phyloP scores from a whole-genome alignment of 2,329 filamentous ascomycete species.

The Nigrospora sphaerica region DNA sequence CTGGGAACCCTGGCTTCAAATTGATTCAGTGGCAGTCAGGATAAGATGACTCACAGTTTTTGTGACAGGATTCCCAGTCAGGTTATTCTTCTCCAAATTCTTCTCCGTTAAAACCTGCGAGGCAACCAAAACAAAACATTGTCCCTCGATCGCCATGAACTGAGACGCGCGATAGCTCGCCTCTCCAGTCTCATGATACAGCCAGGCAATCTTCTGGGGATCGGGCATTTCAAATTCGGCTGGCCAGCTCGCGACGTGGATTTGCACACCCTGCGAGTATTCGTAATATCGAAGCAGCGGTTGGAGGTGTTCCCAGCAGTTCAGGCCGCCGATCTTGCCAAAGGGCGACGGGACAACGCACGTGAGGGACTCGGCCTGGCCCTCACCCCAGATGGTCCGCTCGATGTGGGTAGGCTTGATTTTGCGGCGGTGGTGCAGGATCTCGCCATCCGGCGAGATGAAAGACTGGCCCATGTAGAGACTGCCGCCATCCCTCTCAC shows the following conservation, averaged over 20 bases:
- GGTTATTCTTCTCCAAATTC: conserved; percentile 30
- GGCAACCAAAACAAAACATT: conserved; percentile 31
- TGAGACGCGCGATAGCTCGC: conserved; percentile 26
- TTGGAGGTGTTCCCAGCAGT: conserved; percentile 33
- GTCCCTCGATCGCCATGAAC: conserved; percentile 35
- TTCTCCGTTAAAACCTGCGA: conserved; percentile 32
- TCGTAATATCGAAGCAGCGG: conserved; percentile 34
- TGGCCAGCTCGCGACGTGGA: conserved; percentile 26
- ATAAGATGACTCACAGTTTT: conserved; percentile 18
- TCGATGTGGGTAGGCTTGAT: conserved; percentile 45
- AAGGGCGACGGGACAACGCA: conserved; percentile 42
- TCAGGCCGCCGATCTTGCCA: conserved; percentile 44
- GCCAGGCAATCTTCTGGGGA: conserved; percentile 24
- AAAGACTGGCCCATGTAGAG: conserved; percentile 37
- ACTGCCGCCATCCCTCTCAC: conserved; percentile 32
- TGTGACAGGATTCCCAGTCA: conserved; percentile 27
- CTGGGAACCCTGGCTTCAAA: neutral
- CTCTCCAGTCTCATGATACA: conserved; percentile 26
- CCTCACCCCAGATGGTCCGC: conserved; percentile 45
- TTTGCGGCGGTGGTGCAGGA: conserved; percentile 39
- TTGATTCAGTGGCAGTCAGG: neutral
- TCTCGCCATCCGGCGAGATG: conserved; percentile 38
- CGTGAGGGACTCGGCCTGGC: conserved; percentile 46
- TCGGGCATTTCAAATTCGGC: conserved; percentile 27
- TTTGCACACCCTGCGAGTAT: conserved; percentile 25